Percentiles rank a stretch among this genome's conserved stretches.
phyloP scores from a whole-genome alignment of 202 grass and related monocot species.

The Miscanthus sacchariflorus region DNA sequence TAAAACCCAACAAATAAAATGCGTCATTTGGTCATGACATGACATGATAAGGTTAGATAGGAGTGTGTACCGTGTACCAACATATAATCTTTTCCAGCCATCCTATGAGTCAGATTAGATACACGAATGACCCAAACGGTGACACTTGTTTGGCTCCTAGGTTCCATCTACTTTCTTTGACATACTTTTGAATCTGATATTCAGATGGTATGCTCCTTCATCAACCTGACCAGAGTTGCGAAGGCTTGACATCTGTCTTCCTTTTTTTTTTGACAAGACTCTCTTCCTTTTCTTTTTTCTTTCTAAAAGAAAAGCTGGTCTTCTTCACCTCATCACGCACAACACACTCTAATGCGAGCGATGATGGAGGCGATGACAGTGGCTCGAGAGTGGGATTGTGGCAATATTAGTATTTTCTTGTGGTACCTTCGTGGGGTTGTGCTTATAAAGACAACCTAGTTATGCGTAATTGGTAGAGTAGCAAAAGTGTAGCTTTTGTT shows the following conservation, averaged over 20 bases:
- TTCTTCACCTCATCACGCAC: neutral
- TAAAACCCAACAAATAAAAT: neutral
- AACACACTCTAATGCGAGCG: too few species aligned
- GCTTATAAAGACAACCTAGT: too few species aligned
- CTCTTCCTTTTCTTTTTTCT: too few species aligned
- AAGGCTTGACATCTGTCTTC: neutral
- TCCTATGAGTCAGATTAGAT: neutral
- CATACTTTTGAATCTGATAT: neutral
- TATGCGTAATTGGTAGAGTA: too few species aligned
- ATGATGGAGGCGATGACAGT: too few species aligned
- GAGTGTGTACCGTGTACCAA: neutral
- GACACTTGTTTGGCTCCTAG: neutral
- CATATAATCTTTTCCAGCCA: neutral
- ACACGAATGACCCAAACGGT: neutral
- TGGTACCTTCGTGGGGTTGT: too few species aligned
- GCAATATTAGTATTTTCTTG: too few species aligned
- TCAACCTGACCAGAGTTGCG: neutral
- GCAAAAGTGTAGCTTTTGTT: too few species aligned
- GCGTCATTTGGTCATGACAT: neutral
- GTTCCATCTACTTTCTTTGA: slow-evolving; percentile 2
- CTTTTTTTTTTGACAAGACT: too few species aligned
- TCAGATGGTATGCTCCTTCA: neutral
- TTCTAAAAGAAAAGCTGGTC: neutral
- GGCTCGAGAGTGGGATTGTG: too few species aligned
- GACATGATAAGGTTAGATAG: neutral